These are phyloP conservation scores for Tolypocladium tropicale DNA, from an alignment of 2,329 filamentous ascomycete species.

Conservation along the genomic window DNA sequence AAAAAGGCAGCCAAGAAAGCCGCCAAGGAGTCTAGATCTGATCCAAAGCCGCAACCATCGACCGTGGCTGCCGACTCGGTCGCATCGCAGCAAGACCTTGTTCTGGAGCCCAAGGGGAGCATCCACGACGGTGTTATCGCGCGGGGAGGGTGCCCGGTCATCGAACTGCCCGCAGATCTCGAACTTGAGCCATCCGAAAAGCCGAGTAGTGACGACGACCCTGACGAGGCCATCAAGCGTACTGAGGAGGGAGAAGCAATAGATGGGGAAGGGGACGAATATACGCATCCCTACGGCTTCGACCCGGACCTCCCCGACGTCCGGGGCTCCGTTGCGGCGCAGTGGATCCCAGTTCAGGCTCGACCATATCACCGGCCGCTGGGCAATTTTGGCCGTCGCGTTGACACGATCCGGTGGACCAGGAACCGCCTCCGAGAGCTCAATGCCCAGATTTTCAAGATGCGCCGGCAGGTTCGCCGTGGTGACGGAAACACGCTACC, in stretches of 20 bases:
- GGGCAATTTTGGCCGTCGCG: constrained; percentile 69
- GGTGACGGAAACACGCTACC: constrained; percentile 58
- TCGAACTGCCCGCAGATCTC: constrained; percentile 4
- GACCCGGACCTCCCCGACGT: constrained; percentile 25
- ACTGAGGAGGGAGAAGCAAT: constrained; percentile 2
- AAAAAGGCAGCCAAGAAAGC: constrained; percentile 2
- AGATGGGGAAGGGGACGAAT: constrained; percentile 18
- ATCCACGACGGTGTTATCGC: not conserved
- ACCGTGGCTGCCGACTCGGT: not conserved
- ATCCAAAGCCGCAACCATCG: constrained; percentile 1
- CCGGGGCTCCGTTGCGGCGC: constrained; percentile 49
- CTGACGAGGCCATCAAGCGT: not conserved
- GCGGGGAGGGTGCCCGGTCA: not conserved
- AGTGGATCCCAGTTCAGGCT: constrained; percentile 63
- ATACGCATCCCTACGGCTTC: constrained; percentile 26
- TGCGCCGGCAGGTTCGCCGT: constrained; percentile 63
- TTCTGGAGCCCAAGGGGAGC: not conserved
- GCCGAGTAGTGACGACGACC: not conserved
- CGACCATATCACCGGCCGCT: constrained; percentile 64
- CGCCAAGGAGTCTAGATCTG: not conserved
- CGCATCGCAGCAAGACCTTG: constrained; percentile 3
- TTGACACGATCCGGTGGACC: constrained; percentile 89
- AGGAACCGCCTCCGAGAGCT: constrained; percentile 40
- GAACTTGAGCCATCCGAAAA: not conserved
- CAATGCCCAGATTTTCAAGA: constrained; percentile 41